Evolutionary conservation across 2,329 filamentous ascomycete species (phyloP).

Genomic region (Paecilomyces niveus): DNA sequence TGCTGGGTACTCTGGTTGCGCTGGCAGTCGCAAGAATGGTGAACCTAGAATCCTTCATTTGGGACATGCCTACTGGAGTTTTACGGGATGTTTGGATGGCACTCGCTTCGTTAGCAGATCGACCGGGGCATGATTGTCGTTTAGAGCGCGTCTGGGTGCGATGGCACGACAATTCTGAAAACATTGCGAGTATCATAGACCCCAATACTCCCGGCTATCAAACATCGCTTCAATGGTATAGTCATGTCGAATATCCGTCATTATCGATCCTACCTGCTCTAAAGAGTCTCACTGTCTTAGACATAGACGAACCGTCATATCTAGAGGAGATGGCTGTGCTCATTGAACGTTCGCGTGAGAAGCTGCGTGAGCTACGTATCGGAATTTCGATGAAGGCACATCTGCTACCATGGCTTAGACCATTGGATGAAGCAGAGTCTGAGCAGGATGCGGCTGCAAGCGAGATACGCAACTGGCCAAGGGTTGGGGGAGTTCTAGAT

Average conservation of each 20-base stretch:
- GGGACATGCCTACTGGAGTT: slow-evolving; percentile 86
- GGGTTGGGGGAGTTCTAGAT: slow-evolving; percentile 24
- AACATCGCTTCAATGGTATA: slow-evolving; percentile 46
- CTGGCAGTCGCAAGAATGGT: slow-evolving; percentile 74
- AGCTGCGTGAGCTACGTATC: slow-evolving; percentile 63
- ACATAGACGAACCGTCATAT: slow-evolving; percentile 77
- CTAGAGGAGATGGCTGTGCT: slow-evolving; percentile 75
- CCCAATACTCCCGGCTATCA: slow-evolving; percentile 5
- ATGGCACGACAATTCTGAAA: slow-evolving; percentile 68
- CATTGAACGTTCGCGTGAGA: slow-evolving; percentile 61
- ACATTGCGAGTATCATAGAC: slow-evolving; percentile 15
- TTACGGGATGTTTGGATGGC: slow-evolving; percentile 75
- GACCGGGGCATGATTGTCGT: slow-evolving; percentile 55
- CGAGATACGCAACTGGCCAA: slow-evolving; percentile 21
- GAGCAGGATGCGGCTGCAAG: slow-evolving; percentile 8
- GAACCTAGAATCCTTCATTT: slow-evolving; percentile 73
- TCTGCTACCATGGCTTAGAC: slow-evolving; percentile 21
- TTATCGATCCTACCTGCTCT: slow-evolving; percentile 71
- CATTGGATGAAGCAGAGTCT: slow-evolving; percentile 10
- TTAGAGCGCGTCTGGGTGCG: slow-evolving; percentile 71
- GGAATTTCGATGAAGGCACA: slow-evolving; percentile 52
- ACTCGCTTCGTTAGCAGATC: slow-evolving; percentile 62
- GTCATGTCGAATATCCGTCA: slow-evolving; percentile 67
- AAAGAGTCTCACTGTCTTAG: slow-evolving; percentile 67
- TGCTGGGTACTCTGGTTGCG: slow-evolving; percentile 77